A percentile compares a stretch with the other conserved stretches of the same genome.
Evolutionary conservation across 371 early-diverging fungal genomes (phyloP).

Genomic region (Mucor indicus): DNA sequence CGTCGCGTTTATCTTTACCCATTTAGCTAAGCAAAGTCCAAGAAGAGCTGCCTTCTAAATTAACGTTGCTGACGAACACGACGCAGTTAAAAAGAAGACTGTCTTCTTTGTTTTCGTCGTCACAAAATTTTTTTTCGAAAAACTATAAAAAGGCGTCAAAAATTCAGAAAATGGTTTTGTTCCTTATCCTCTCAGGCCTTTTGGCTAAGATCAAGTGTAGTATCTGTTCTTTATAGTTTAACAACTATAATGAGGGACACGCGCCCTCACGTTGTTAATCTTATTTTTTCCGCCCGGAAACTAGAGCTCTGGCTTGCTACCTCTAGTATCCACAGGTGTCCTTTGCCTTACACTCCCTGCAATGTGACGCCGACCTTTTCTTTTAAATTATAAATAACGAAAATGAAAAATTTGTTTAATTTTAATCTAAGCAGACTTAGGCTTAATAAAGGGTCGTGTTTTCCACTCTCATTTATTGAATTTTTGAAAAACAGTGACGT

Average conservation of each 20-base stretch:
- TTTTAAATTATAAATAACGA: conserved; percentile 4
- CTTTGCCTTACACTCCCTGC: conserved; percentile 41
- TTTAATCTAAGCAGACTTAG: no score
- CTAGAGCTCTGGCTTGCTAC: conserved; percentile 38
- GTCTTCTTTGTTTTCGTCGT: no score
- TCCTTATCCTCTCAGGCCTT: conserved; percentile 68
- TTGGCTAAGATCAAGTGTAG: conserved; percentile 84
- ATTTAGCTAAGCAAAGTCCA: no score
- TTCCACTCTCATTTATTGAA: no score
- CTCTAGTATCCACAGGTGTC: conserved; percentile 32
- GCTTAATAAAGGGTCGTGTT: no score
- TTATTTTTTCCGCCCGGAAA: conserved; percentile 52
- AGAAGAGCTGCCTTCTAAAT: no score
- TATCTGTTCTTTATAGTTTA: conserved; percentile 81
- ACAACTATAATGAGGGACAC: conserved; percentile 61
- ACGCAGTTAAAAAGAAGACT: no score
- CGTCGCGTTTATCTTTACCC: no score
- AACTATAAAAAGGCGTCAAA: conserved; percentile 22
- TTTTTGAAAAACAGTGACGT: no score
- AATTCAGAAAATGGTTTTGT: conserved; percentile 16
- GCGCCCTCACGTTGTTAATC: conserved; percentile 49
- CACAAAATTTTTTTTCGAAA: no score
- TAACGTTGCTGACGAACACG: no score
- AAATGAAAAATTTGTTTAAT: conserved; percentile 19
- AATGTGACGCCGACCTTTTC: conserved; percentile 33